Base-by-base conservation (phyloP, 192 early-diverging fungal species). In the Gryganskiella cystojenkinii region DNA sequence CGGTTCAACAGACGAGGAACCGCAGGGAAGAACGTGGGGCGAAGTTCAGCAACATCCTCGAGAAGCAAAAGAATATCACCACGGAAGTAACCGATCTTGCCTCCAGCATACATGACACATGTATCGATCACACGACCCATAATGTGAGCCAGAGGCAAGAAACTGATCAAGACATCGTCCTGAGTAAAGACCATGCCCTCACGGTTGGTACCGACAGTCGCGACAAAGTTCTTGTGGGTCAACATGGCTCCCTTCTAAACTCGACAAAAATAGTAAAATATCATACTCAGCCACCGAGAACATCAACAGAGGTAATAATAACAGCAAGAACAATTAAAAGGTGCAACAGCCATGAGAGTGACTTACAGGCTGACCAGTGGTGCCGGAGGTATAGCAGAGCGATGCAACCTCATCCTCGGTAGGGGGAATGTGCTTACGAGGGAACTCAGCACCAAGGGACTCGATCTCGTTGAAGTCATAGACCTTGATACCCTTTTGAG, bases 1-100 rank as follows among this genome's bases (percentile, higher is more conserved):
- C 95, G 90, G 86, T 95, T 97, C 71, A 96, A 83, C 45, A 99
- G 81, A 22, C 96, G 90, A 8, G 97, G 96, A n/a, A 99, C 97
- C 24, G 92, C 87, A 55, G 81, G 84, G 72, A 99, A 96, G 50
- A 95, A 35, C 25, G 92, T 96, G 7, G 97, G 97, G 33, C 83
- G 74, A 24, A 98, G 87, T 28, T 83, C 64, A 40, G 85, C 86
- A 66, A 97, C 79, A 74, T 99, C 97, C 34, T 97, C 95, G 15
- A 98, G 78, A 20, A 99, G 70, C 11, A 90, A 75, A 24, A 90
- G 73, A 20, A 89, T 84, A 64, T 90, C 83, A 61, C 89, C 89
- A 27, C 81, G 66, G 64, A 67, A 83, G 73, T 80, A 83, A 42
- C 98, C 98, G 54, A 97, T 91, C 28, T 84, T 79, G 25, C 82